Conservation (phyloP, 1,284 basidiomycete species). For the Cutaneotrichosporon cavernicola region DNA sequence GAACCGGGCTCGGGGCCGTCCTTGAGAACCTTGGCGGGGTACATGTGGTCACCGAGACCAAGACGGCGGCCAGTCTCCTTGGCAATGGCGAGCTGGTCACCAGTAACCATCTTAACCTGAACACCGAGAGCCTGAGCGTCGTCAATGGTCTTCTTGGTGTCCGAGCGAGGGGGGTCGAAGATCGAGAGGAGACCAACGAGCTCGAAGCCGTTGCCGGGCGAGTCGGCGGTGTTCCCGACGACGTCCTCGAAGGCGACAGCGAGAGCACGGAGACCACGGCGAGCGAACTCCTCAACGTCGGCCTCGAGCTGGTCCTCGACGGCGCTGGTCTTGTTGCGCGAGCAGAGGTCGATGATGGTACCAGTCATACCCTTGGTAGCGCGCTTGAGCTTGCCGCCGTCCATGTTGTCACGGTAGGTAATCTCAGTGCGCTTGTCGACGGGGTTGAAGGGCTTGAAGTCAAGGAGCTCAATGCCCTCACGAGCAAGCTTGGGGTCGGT, state of each 20-base stretch:
- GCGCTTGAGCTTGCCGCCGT: slow-evolving; percentile 90
- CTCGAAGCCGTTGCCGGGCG: slow-evolving; percentile 86
- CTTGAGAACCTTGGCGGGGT: slow-evolving; percentile 91
- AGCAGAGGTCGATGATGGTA: slow-evolving; percentile 92
- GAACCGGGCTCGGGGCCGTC: slow-evolving; percentile 75
- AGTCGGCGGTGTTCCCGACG: slow-evolving; percentile 61
- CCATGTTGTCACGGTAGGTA: slow-evolving; percentile 84
- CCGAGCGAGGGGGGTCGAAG: slow-evolving; percentile 95
- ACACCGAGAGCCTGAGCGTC: slow-evolving; percentile 94
- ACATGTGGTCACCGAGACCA: slow-evolving; percentile 95
- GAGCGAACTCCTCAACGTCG: slow-evolving; percentile 93
- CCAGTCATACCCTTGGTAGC: slow-evolving; percentile 99
- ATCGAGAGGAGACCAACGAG: slow-evolving; percentile 95
- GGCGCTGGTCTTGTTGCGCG: slow-evolving; percentile 92
- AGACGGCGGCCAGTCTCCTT: slow-evolving; percentile 99
- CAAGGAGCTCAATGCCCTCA: slow-evolving; percentile 87
- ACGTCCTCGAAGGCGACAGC: slow-evolving; percentile 95
- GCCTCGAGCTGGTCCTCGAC: slow-evolving; percentile 86
- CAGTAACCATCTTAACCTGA: slow-evolving; percentile 99
- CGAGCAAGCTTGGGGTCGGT: slow-evolving; percentile 74
- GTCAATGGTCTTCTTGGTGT: slow-evolving; percentile 99
- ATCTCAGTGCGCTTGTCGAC: slow-evolving; percentile 99
- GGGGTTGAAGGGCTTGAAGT: slow-evolving; percentile 99
- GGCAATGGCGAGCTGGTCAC: slow-evolving; percentile 98
- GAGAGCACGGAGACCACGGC: slow-evolving; percentile 94